phyloP scores from a whole-genome alignment of 2,329 filamentous ascomycete genomes.

The Trichoderma sp. region DNA sequence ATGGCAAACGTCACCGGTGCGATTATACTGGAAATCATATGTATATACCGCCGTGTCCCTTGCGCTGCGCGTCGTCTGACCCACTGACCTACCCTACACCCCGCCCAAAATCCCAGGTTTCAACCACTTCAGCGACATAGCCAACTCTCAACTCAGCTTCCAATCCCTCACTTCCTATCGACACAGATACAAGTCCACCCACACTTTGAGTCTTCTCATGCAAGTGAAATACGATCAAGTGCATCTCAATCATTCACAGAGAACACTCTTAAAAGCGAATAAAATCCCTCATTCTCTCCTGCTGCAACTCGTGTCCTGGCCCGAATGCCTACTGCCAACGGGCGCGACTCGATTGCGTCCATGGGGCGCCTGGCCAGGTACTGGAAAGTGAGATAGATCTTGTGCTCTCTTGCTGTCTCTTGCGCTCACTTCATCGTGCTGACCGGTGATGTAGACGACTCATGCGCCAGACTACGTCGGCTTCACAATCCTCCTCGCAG shows the following conservation, averaged over 20 bases:
- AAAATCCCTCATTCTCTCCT: not conserved
- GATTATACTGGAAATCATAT: not conserved
- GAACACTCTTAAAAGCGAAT: not conserved
- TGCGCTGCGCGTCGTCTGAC: constrained; percentile 10
- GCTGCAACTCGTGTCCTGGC: not conserved
- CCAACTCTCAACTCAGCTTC: not conserved
- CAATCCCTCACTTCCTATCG: not conserved
- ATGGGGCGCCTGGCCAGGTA: constrained; percentile 44
- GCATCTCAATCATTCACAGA: not conserved
- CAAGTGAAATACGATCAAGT: not conserved
- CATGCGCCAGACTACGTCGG: constrained; percentile 90
- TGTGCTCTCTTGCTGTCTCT: not conserved
- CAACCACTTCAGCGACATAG: not conserved
- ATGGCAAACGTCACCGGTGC: not conserved
- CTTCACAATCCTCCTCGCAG: constrained; percentile 67
- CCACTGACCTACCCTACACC: constrained; percentile 12
- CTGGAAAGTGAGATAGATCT: constrained; percentile 48
- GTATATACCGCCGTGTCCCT: not conserved
- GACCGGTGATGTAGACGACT: constrained; percentile 58
- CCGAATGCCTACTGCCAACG: constrained; percentile 37
- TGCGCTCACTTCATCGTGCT: not conserved
- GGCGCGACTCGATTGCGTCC: constrained; percentile 30
- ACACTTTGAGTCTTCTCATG: not conserved
- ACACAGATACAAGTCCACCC: not conserved
- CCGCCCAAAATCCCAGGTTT: not conserved